These are phyloP conservation scores for Aureobasidium sp. DNA, from an alignment of 2,329 filamentous ascomycete species.

Conservation along the genomic window DNA sequence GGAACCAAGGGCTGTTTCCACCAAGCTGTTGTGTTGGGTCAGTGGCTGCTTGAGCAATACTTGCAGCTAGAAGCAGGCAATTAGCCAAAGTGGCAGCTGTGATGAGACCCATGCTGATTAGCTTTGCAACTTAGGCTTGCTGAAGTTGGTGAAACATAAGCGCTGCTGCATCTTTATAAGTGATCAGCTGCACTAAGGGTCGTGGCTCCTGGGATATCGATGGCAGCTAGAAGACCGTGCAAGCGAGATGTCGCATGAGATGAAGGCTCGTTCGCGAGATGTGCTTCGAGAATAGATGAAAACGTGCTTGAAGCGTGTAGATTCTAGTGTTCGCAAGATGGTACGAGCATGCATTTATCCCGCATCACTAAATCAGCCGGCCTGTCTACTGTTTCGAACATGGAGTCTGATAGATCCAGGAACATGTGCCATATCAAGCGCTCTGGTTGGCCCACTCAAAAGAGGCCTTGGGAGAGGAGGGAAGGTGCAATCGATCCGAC, in stretches of 20 bases:
- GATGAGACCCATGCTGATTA: neutral
- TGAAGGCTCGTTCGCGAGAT: neutral
- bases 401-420: neutral
- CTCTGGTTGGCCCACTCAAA: neutral
- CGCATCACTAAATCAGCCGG: neutral
- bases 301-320: neutral
- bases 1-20: slow-evolving; percentile 33
- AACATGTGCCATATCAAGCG: neutral
- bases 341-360: neutral
- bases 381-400: neutral
- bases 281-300: neutral
- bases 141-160: neutral
- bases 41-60: neutral
- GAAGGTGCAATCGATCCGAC: neutral
- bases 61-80: neutral
- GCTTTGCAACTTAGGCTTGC: neutral
- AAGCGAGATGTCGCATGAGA: neutral
- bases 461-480: neutral
- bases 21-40: slow-evolving; percentile 26
- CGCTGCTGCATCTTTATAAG: slow-evolving; percentile 6
- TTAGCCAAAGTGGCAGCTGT: neutral
- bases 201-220: neutral
- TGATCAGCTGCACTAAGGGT: neutral
- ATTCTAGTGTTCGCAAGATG: neutral
- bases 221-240: neutral